Base-by-base conservation (phyloP, 73 alveolate genomes). In the Durusdinium trenchii region DNA sequence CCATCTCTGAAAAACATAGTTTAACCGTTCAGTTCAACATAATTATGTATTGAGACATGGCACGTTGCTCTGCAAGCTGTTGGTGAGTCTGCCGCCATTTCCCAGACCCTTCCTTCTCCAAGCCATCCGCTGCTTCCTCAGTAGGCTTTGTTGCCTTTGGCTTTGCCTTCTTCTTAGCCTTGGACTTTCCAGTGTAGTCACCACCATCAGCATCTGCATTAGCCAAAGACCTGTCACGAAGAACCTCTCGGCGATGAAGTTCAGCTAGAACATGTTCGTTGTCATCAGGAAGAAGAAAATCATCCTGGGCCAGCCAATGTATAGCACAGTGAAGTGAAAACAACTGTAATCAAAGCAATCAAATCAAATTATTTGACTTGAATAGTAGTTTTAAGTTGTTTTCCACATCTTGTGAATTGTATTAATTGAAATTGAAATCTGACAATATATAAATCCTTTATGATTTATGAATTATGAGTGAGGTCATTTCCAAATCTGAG, bases 31-130 rank as follows among this genome's bases (percentile, higher is more conserved):
- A 57, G 12, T 16, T 57, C 69, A 71, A 71, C 51, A 32, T n/a
- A 71, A 14, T 71, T n/a, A n/a, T n/a, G n/a, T n/a, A n/a, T n/a
- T n/a, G n/a, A n/a, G n/a, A n/a, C n/a, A n/a, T n/a, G n/a, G n/a
- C 51, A 75, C 85, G 85, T 75, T 50, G 20, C 35, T 75, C 85
- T 26, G 85, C 85, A 3, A 75, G 51, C 54, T 75, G 85, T 18
- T 75, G 85, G 2, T 75, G 85, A 1, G 85, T 75, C n/a, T 6
- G 20, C 38, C 42, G 85, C 85, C 85, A 75, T 36, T 75, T 75
- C 4, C 85, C 85, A 10, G 85, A 2, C 10, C 42, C 85, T 26
- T 73, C 54, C 85, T 75, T 75, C 2, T 75, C 42, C 32, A 30
- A 32, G 36, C 42, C 42, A 7, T n/a, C 10, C 36, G 12, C 51